These are phyloP conservation scores for Penicillium simplicissimum DNA, from an alignment of 495 filamentous ascomycete species.

Conservation along the genomic window DNA sequence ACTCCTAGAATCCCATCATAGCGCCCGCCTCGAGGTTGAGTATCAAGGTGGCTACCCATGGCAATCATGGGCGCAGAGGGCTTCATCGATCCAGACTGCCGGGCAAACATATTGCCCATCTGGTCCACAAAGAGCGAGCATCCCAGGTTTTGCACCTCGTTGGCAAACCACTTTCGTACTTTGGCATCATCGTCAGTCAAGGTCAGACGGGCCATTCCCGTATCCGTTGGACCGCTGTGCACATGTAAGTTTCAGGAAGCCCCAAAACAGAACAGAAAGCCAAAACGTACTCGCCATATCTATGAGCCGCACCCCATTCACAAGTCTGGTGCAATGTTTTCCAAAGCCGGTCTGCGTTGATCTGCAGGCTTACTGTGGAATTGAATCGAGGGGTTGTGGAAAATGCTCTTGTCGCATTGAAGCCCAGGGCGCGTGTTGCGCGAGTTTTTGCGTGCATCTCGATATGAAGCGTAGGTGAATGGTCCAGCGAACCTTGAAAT, in stretches of 20 bases:
- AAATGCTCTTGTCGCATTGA: conserved; percentile 14
- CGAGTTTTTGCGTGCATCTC: conserved; percentile 13
- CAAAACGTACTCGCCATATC: conserved; percentile 34
- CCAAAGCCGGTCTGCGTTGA: conserved; percentile 37
- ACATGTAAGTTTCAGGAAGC: conserved; percentile 6
- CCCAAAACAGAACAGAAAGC: no score
- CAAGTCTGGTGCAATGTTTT: conserved; percentile 39
- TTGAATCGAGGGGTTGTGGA: conserved; percentile 20
- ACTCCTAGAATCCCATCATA: conserved; percentile 74
- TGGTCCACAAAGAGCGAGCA: conserved; percentile 59
- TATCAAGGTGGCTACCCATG: conserved; percentile 52
- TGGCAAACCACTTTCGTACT: conserved; percentile 70
- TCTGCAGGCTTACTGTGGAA: conserved; percentile 29
- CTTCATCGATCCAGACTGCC: conserved; percentile 52
- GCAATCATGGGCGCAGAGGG: conserved; percentile 42
- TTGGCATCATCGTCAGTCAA: conserved; percentile 66
- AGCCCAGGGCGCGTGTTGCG: conserved; percentile 10
- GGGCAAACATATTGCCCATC: conserved; percentile 74
- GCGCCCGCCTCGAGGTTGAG: conserved; percentile 72
- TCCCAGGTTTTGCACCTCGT: conserved; percentile 58
- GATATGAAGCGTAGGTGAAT: neutral
- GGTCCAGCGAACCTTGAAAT: neutral
- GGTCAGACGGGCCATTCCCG: conserved; percentile 63
- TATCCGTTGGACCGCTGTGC: conserved; percentile 36
- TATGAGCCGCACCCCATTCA: conserved; percentile 35